Percentiles rank a stretch among this genome's conserved stretches.
Evolutionary conservation across 495 filamentous ascomycete genomes (phyloP).

Genomic region (Lophium mytilinum): DNA sequence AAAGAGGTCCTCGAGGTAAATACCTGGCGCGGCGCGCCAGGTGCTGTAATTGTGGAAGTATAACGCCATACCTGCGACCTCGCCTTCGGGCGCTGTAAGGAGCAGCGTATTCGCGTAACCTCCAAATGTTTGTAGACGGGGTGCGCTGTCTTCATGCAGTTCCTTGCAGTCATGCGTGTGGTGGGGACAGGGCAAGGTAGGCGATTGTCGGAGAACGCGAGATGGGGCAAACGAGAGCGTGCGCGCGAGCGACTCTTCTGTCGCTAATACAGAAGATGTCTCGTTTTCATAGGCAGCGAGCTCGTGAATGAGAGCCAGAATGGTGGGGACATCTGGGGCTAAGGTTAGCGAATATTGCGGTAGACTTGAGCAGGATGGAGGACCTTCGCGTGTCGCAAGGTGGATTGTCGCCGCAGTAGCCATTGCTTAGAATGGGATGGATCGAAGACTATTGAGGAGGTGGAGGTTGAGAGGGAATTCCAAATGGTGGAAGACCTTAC

Average conservation of each 20-base stretch:
- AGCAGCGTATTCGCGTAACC: constrained; percentile 38
- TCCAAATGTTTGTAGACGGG: constrained; percentile 9
- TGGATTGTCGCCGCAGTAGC: constrained; percentile 9
- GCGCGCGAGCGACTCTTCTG: constrained; percentile 56
- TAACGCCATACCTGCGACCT: constrained; percentile 50
- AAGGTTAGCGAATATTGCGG: constrained; percentile 2
- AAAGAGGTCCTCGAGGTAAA: constrained; percentile 92
- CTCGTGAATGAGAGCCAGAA: constrained; percentile 77
- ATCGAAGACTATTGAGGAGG: constrained; percentile 14
- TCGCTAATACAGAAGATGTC: constrained; percentile 69
- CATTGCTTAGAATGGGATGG: too few relatives aligned
- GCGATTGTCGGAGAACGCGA: not conserved
- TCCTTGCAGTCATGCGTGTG: not conserved
- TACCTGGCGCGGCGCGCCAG: constrained; percentile 77
- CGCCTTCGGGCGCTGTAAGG: constrained; percentile 27
- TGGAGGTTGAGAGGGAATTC: too few relatives aligned
- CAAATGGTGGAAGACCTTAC: too few relatives aligned
- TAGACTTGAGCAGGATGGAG: not conserved
- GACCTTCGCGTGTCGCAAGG: constrained; percentile 27
- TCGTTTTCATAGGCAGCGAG: constrained; percentile 81
- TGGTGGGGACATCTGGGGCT: constrained; percentile 65
- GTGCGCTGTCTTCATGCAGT: not conserved
- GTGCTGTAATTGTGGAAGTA: constrained; percentile 74
- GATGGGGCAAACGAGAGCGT: constrained; percentile 67
- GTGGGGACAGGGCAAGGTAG: not conserved